Base-by-base conservation (phyloP, 2,329 filamentous ascomycete genomes). In the Sclerotinia trifoliorum region DNA sequence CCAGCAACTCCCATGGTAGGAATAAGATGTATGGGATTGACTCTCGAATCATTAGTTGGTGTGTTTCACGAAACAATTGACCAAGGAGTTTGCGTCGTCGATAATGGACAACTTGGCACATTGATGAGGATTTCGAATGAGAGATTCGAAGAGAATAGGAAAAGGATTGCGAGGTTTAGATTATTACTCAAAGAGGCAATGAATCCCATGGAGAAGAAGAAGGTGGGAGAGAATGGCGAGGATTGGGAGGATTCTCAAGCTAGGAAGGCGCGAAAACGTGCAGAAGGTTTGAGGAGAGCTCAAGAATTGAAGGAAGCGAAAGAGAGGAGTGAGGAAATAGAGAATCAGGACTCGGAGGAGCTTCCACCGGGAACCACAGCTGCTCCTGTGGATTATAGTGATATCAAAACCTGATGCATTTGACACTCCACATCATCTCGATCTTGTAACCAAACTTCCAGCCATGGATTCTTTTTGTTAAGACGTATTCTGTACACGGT, bases 21-120 rank as follows among this genome's bases (percentile, higher is more conserved):
- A 3, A 87, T 98, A 44, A 88, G 94, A 24, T 94, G 92, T 6
- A 91, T 92, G 78, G 94, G 94, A 0, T 83, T 97, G 1, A 86
- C 87, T 0, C 87, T 97, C 70, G 92, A 96, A 79, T 92, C 91
- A 1, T 84, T 97, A 35, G 84, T 98, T 44, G 94, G 92, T 0
- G 78, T 84, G 26, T 78, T 76, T 5, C 72, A 80, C 70, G 66
- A 74, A 58, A 81, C 76, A 10, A 77, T 81, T 5, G 81, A 84
- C 19, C 29, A 49, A 24, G 49, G 49, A 52, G 75, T 81, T 29
- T 83, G 81, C 51, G 78, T 90, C 29, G 91, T 96, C 1, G 82
- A 87, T 1, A 83, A 88, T 46, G 81, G 81, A 11, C 93, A 95
- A 75, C 83, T 97, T 6, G 80, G 80, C 54, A 86, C 85, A 68